These are phyloP conservation scores for Vickermania spadyakhi DNA, from an alignment of 208 protist species.

Conservation along the genomic window DNA sequence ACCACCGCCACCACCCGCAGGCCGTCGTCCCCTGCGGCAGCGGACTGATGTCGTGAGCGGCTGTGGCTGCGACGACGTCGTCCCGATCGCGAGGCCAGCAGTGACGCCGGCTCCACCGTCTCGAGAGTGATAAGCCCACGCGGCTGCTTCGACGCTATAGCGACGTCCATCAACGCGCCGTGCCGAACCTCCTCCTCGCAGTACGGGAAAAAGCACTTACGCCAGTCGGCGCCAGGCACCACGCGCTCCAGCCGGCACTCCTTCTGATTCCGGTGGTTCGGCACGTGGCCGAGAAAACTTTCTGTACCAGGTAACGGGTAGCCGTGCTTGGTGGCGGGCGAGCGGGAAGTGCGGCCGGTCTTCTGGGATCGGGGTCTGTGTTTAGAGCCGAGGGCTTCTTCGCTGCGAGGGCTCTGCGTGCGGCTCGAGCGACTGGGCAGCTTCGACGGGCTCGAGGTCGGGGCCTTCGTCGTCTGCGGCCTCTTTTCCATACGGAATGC, in stretches of 20 bases:
- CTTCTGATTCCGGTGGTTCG: conserved; percentile 33
- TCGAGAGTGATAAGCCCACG: conserved; percentile 56
- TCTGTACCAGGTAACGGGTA: background rate
- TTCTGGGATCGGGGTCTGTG: background rate
- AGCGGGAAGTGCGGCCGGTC: background rate
- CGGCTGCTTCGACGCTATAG: conserved; percentile 56
- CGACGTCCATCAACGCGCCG: conserved; percentile 70
- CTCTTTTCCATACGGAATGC: conserved; percentile 26
- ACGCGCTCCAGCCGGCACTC: conserved; percentile 60
- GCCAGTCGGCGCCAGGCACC: conserved; percentile 71
- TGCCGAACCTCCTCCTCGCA: conserved; percentile 55
- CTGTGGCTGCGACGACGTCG: background rate
- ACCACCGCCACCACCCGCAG: conserved; percentile 71
- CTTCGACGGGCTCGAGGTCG: background rate
- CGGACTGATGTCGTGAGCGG: background rate
- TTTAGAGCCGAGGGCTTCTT: background rate
- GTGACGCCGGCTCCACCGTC: conserved; percentile 33
- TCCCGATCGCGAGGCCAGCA: background rate
- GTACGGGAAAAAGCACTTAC: conserved; percentile 32
- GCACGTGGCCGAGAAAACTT: background rate
- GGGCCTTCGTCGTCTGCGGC: conserved; percentile 3
- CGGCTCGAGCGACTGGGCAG: background rate
- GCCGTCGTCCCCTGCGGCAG: conserved; percentile 10
- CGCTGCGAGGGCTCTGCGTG: background rate
- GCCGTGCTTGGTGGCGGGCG: background rate